These are phyloP conservation scores for Saccharomyces eubayanus DNA, from an alignment of 805 yeast species.

Conservation along the genomic window DNA sequence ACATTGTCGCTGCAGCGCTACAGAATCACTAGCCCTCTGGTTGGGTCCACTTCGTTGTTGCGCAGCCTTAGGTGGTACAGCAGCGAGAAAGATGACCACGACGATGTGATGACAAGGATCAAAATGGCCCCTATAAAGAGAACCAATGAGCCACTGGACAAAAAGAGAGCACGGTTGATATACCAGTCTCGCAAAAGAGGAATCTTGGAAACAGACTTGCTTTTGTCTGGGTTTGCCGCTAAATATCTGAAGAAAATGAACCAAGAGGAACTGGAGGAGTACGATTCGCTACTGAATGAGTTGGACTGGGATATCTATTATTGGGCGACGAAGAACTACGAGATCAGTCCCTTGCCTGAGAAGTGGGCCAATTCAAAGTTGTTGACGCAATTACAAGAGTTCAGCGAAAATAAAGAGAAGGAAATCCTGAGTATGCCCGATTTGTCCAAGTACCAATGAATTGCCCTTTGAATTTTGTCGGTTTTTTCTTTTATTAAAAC, in stretches of 20 bases:
- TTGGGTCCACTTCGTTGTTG: not conserved
- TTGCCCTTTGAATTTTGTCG: not conserved
- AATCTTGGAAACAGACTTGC: slow-evolving; percentile 82
- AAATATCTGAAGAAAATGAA: slow-evolving; percentile 53
- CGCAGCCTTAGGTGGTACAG: not conserved
- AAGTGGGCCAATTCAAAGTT: slow-evolving; percentile 68
- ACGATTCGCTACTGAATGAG: slow-evolving; percentile 78
- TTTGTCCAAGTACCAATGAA: slow-evolving; percentile 28
- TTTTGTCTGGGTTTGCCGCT: slow-evolving; percentile 79
- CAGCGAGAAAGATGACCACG: slow-evolving; percentile 23
- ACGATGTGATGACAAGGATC: slow-evolving; percentile 40
- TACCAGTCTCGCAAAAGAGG: slow-evolving; percentile 95
- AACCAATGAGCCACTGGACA: slow-evolving; percentile 59
- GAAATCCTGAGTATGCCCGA: slow-evolving; percentile 85
- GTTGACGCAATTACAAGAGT: slow-evolving; percentile 56
- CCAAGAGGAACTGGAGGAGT: slow-evolving; percentile 67
- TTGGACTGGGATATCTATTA: slow-evolving; percentile 99
- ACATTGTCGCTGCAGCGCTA: not conserved
- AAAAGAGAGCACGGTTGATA: slow-evolving; percentile 75
- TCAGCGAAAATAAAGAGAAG: slow-evolving; percentile 62
- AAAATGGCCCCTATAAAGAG: slow-evolving; percentile 76
- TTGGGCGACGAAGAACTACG: slow-evolving; percentile 87
- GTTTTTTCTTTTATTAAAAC: not conserved
- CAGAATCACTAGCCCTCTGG: not conserved
- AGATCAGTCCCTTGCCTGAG: slow-evolving; percentile 79